Conservation (phyloP, 169 alveolate species). For the Plasmodium inui region DNA sequence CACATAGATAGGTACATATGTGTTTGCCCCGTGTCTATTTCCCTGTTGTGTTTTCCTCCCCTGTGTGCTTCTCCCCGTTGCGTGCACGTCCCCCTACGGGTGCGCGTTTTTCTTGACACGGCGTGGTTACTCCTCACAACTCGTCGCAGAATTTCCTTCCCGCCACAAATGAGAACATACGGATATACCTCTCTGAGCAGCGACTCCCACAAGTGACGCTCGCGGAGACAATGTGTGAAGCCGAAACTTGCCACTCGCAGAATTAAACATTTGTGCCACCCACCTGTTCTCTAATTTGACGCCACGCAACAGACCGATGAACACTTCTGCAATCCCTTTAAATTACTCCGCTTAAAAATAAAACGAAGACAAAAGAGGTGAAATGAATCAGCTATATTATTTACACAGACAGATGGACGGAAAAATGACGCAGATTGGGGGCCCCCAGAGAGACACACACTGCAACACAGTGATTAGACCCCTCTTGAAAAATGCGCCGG, state of each 20-base stretch:
- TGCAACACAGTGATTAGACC: neutral
- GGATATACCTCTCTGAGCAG: neutral
- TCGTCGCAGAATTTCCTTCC: neutral
- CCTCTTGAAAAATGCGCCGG: neutral
- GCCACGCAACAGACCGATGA: neutral
- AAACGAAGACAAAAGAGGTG: neutral
- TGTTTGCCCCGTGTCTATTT: too few species aligned
- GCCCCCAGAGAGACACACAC: neutral
- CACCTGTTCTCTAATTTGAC: neutral
- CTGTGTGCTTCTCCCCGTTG: too few species aligned
- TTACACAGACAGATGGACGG: neutral
- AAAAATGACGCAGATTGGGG: neutral
- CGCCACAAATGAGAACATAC: neutral
- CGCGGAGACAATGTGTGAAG: neutral
- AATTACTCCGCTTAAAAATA: neutral
- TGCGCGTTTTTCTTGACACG: neutral
- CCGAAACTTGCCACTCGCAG: neutral
- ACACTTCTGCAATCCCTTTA: neutral
- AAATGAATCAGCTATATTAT: neutral
- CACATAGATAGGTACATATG: neutral
- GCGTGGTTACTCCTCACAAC: too few species aligned
- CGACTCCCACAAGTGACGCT: neutral
- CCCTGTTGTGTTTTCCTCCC: too few species aligned
- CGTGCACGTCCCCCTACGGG: neutral
- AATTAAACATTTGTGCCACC: neutral